phyloP scores from a whole-genome alignment of 139 green algal genomes.

The Parachlorella kessleri region DNA sequence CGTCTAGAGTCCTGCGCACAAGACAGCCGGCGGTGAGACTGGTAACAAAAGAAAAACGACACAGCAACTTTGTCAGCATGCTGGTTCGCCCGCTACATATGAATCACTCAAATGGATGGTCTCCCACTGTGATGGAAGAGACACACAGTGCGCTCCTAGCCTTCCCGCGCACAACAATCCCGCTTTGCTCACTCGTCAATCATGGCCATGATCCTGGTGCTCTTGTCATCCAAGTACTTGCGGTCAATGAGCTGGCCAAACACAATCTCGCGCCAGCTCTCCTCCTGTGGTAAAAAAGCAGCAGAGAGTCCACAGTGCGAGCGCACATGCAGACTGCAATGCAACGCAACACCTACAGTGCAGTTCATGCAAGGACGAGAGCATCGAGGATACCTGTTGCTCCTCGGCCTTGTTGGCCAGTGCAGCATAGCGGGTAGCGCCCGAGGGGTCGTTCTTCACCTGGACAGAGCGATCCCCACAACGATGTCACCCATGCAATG shows the following conservation, averaged over 20 bases:
- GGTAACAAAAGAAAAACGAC: not conserved
- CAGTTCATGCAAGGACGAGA: not conserved
- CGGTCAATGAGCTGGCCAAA: constrained; percentile 7
- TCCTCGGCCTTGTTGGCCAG: not conserved
- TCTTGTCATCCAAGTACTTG: not conserved
- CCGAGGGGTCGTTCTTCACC: constrained; percentile 14
- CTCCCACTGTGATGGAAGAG: not conserved
- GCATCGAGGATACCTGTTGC: not conserved
- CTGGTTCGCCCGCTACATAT: not conserved
- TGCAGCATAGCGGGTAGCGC: not conserved
- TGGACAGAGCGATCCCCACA: not conserved
- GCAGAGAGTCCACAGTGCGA: too few relatives aligned
- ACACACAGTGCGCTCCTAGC: too few relatives aligned
- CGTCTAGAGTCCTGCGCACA: not conserved
- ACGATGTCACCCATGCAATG: too few relatives aligned
- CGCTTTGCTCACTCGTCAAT: constrained; percentile 1
- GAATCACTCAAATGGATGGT: not conserved
- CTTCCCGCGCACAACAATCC: too few relatives aligned
- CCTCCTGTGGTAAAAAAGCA: too few relatives aligned
- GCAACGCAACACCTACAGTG: not conserved
- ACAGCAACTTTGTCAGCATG: not conserved
- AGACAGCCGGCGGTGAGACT: not conserved
- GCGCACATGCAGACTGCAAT: not conserved
- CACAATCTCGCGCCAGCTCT: constrained; percentile 3
- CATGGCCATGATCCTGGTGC: not conserved